Conservation (phyloP, 2,329 filamentous ascomycete genomes). For the Pyrenochaeta sp. region DNA sequence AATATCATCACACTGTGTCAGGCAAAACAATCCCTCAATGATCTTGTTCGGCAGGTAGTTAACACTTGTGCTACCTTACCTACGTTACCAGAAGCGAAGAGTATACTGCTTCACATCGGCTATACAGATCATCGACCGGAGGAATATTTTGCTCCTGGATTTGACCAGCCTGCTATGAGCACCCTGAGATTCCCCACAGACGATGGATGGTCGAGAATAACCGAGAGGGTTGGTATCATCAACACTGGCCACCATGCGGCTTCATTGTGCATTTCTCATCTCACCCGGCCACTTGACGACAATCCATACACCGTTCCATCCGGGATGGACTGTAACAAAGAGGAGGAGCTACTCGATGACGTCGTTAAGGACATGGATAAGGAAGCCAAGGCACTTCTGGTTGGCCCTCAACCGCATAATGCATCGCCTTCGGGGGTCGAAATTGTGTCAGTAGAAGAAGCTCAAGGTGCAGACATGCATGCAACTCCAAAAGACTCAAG, state of each 20-base stretch:
- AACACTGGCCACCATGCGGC: conserved; percentile 51
- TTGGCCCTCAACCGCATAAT: too few species aligned
- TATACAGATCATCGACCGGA: conserved; percentile 52
- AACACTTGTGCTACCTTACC: conserved; percentile 43
- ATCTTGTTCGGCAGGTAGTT: conserved; percentile 52
- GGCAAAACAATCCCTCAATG: conserved; percentile 53
- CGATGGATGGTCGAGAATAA: conserved; percentile 44
- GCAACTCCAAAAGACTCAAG: too few species aligned
- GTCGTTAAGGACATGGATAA: conserved; percentile 1
- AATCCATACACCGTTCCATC: not conserved
- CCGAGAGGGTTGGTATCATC: conserved; percentile 41
- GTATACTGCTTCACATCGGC: conserved; percentile 54
- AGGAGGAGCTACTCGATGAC: not conserved
- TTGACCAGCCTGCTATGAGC: conserved; percentile 33
- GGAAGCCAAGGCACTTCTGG: not conserved
- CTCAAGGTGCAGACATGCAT: too few species aligned
- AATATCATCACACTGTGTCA: conserved; percentile 47
- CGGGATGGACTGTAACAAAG: not conserved
- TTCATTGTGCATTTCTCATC: conserved; percentile 36
- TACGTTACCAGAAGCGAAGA: conserved; percentile 45
- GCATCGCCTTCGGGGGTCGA: too few species aligned
- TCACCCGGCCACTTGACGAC: not conserved
- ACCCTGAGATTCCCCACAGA: conserved; percentile 38
- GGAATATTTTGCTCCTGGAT: conserved; percentile 54
- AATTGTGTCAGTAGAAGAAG: too few species aligned